Evolutionary conservation across 768 basidiomycete genomes (phyloP).

Genomic region (Cytidiella melzeri): DNA sequence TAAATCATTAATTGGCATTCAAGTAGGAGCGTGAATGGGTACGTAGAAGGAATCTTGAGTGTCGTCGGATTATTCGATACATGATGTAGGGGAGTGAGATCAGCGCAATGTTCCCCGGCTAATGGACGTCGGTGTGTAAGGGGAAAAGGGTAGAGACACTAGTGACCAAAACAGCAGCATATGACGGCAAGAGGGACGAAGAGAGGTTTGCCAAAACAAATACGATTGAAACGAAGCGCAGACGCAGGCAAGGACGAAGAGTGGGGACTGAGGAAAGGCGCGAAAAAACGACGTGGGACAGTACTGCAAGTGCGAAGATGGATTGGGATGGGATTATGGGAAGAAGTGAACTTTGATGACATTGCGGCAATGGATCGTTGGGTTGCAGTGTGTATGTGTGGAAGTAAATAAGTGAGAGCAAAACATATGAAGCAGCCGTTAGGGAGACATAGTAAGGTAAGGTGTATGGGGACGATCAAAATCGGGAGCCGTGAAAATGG

Average conservation of each 20-base stretch:
- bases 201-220: constrained; percentile 12
- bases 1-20: neutral
- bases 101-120: constrained; percentile 13
- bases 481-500: constrained; percentile 3
- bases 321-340: neutral
- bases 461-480: constrained; percentile 9
- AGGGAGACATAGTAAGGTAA: constrained; percentile 13
- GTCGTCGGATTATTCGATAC: constrained; percentile 8
- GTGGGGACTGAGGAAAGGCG: constrained; percentile 3
- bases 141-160: constrained; percentile 9
- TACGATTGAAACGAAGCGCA: constrained; percentile 2
- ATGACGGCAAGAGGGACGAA: neutral
- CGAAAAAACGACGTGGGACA: neutral
- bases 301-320: constrained; percentile 4
- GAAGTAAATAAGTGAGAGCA: constrained; percentile 4
- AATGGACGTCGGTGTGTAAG: neutral
- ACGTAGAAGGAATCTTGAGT: neutral
- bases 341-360: constrained; percentile 1
- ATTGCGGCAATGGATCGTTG: constrained; percentile 1
- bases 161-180: constrained; percentile 16
- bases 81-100: constrained; percentile 13
- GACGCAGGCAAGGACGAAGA: constrained; percentile 6
- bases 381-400: neutral
- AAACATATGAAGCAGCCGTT: constrained; percentile 12
- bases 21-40: neutral